phyloP scores from a whole-genome alignment of 1,139 yeast species.

The Candida gigantensis region DNA sequence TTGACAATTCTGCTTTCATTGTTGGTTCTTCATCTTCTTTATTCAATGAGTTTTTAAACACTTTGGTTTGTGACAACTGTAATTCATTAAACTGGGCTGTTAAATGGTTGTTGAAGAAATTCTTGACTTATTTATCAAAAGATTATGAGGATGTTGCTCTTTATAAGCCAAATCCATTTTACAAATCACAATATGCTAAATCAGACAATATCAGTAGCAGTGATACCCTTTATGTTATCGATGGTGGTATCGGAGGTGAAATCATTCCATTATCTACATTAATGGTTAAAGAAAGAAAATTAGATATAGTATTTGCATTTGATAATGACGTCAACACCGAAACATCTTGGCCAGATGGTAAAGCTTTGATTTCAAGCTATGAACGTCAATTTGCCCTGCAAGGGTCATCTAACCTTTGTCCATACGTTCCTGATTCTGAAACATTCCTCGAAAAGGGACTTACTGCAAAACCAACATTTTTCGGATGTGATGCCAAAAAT shows the following conservation, averaged over 20 bases:
- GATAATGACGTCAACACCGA: constrained; percentile 37
- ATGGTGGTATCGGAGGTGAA: constrained; percentile 47
- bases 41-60: constrained; percentile 69
- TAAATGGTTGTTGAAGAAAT: constrained; percentile 43
- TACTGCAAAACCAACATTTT: constrained; percentile 72
- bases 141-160: constrained; percentile 41
- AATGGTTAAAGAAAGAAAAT: constrained; percentile 34
- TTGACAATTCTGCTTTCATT: constrained; percentile 78
- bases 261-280: constrained; percentile 38
- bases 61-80: constrained; percentile 50
- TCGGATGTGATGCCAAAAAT: constrained; percentile 78
- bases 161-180: constrained; percentile 54
- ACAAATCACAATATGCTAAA: constrained; percentile 43
- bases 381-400: constrained; percentile 62
- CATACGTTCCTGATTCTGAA: constrained; percentile 71
- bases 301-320: constrained; percentile 42
- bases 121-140: constrained; percentile 47
- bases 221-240: constrained; percentile 39
- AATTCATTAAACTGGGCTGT: constrained; percentile 50
- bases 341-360: constrained; percentile 33
- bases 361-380: constrained; percentile 44
- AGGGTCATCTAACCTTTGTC: constrained; percentile 65
- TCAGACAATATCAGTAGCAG: constrained; percentile 28
- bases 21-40: constrained; percentile 82
- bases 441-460: constrained; percentile 64